Evolutionary conservation across 345 rosid species (phyloP), one percentile per base, ranked within the genome.

Genomic region (Pistacia integerrima): DNA sequence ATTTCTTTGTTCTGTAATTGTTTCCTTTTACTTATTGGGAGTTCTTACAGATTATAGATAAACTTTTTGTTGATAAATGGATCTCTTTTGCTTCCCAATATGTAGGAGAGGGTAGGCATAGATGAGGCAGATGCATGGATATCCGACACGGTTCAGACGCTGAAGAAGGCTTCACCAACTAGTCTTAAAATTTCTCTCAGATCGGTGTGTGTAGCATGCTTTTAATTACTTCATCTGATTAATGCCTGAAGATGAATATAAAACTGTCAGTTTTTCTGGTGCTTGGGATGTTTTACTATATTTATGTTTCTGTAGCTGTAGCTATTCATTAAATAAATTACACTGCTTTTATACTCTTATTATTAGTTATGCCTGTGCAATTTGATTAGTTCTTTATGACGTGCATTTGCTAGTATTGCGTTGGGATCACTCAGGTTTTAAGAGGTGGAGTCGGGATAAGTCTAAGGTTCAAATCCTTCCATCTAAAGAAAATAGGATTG

Each of bases 171-270:
- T 79, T 94, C 95, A 17, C 97, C 98, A 59, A 91, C 89, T 59
- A 94, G 97, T 86, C 97, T 94, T 70, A 94, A 92, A 80, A 84
- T 93, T 73, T 84, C 94, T 66, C 97, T 92, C 68, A 86, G 87
- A 91, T 90, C 92, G 74, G 98, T 94, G 87, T 36, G 38, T 55
- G 55, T 70, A 20, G 10, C 64, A 46, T 70, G 11, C 52, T 36
- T 67, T 74, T 35, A 22, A 44, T 41, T 14, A 1, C 16, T 22
- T 10, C 20, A 48, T 64, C 14, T 30, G 20, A 46, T 33, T 18
- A 36, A 16, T 35, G 69, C 22, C 41, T 65, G 36, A 46, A 61
- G 10, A 22, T 66, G 44, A 41, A 56, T 55, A 44, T 44, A 49
- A 44, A 66, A 66, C 33, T 66, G 51, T 10, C 8, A 18, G 51